A percentile compares a stretch with the other conserved stretches of the same genome.
Evolutionary conservation across 352 stramenopile genomes (phyloP).

Genomic region (Globisporangium emineosum): DNA sequence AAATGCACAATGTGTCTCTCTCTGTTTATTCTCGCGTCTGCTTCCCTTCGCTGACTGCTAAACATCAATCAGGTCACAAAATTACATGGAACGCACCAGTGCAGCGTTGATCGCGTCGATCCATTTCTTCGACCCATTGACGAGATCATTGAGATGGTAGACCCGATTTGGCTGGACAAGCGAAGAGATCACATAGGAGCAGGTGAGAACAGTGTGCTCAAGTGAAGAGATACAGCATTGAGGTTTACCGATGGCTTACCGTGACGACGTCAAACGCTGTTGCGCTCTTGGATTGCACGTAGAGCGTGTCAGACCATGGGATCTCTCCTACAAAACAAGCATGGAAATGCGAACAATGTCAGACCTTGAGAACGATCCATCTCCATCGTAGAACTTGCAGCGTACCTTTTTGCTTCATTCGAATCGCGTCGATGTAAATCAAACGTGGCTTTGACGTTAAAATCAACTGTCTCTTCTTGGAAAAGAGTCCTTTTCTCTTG

Average conservation of each 20-base stretch:
- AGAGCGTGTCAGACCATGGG: conserved; percentile 81
- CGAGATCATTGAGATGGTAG: conserved; percentile 86
- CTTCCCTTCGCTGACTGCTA: conserved; percentile 20
- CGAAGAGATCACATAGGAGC: background rate
- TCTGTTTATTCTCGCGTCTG: conserved; percentile 18
- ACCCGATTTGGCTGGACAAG: conserved; percentile 69
- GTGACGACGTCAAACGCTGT: conserved; percentile 87
- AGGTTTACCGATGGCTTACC: conserved; percentile 24
- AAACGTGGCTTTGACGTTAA: conserved; percentile 81
- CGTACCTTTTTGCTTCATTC: conserved; percentile 85
- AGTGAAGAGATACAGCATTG: background rate
- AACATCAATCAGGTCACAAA: conserved; percentile 6
- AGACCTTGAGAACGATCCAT: background rate
- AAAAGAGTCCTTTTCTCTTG: conserved; percentile 88
- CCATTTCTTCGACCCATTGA: conserved; percentile 90
- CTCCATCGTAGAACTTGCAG: background rate
- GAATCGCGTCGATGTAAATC: conserved; percentile 90
- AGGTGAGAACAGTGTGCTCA: conserved; percentile 1
- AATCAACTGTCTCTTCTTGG: conserved; percentile 86
- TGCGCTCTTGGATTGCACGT: conserved; percentile 82
- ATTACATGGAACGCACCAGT: conserved; percentile 63
- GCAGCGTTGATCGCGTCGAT: conserved; percentile 85
- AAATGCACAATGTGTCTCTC: background rate
- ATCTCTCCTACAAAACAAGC: conserved; percentile 48
- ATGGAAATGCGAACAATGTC: background rate